Evolutionary conservation across 495 filamentous ascomycete genomes (phyloP), one percentile per base, ranked within the genome.

Genomic region (Talaromyces trachyspermus): DNA sequence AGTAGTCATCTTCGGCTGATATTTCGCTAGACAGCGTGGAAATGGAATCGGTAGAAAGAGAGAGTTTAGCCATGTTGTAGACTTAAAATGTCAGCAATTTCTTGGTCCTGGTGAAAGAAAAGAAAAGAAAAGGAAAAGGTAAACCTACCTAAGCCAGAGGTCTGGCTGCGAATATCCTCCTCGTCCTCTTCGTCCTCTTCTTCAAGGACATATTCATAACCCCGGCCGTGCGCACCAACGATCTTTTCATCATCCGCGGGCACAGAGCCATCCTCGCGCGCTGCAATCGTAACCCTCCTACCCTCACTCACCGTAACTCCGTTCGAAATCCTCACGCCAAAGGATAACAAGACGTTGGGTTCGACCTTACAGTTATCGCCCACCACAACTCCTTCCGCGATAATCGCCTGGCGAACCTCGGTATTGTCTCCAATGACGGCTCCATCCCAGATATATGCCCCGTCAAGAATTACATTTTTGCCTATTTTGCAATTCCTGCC

Each of bases 391-490:
- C 73, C 75, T 55, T 78, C 76, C 4, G 87, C 92, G 46, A 97
- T 67, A 24, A 99, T 81, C 6, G 89, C 84, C 46, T 78, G 78
- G 10, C 74, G 66, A 12, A 96, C 65, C n/a, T 72, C 74, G 8
- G 81, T 71, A 5, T 78, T 79, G 58, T 96, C 87, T 0, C 76
- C 81, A 54, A 99, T 80, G 3, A 76, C 72, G 3, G 80, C 81
- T 54, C 83, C 74, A 51, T 96, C 88, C 92, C 94, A 99, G 52
- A 99, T 82, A 56, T 92, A 91, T 9, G 89, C 85, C 55, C 85
- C 74, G 17, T 85, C 74, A 50, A 99, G 80, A 32, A 63, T 75
- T 20, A 90, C 89, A 52, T 91, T 84, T 49, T 76, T 84, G 19
- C 94, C 92, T 50, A 99, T 88, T 53, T 78, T 76, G 65, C 89